Evolutionary conservation across 257 asterid species (phyloP), one percentile per base, ranked within the genome.

Genomic region (Catharanthus roseus): DNA sequence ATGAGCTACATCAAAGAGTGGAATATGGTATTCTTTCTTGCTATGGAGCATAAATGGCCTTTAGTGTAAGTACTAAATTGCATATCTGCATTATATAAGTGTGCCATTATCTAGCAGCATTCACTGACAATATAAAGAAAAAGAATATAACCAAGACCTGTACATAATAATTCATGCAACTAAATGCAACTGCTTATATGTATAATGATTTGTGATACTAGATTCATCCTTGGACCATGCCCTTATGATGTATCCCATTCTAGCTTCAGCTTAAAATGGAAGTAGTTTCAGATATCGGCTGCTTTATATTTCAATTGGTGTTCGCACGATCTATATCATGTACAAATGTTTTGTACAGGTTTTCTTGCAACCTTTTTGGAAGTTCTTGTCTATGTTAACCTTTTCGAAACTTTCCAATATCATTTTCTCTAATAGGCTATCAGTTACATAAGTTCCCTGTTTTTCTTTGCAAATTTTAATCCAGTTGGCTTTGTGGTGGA

Each of bases 401-500:
- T 62, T 62, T 7, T 28, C 28, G 34, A 19, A 18, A 34, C 28
- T 34, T 34, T 62, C 47, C 29, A 62, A 10, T 34, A 28, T 29
- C 26, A 34, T 34, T 34, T 34, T 34, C 47, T 19, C 26, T 62
- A 9, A 62, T 55, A 23, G 18, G 33, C 44, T 31, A 13, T 24
- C 16, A 16, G 34, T 23, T 54, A 36, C 15, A 28, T 8, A 42
- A 42, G 12, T 42, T 77, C 49, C 65, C 74, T 45, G 3, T 38
- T 67, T 68, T 67, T 57, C 47, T 65, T 74, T 50, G 54, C 79
- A 41, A 15, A 56, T 67, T 18, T 67, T 83, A 61, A 75, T 75
- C 68, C 72, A 93, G 98, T 81, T 93, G 98, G 98, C 85, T 93
- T 60, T 93, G 97, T 78, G 98, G 96, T 77, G 97, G 88, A 77